Evolutionary conservation across 768 basidiomycete species (phyloP).

Genomic region (Russula sp.): DNA sequence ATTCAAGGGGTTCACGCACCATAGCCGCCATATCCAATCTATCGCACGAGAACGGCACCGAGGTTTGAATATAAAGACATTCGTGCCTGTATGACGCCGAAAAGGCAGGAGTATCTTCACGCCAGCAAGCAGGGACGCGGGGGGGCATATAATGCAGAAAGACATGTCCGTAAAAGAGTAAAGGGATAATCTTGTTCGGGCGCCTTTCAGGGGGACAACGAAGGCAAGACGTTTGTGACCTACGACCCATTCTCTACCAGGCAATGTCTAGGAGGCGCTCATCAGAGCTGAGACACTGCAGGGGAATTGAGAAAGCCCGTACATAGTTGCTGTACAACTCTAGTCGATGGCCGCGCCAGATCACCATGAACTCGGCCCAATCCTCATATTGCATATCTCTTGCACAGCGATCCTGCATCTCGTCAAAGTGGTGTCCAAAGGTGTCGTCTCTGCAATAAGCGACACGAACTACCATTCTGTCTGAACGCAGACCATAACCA

Average conservation of each 20-base stretch:
- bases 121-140: conserved; percentile 45
- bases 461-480: conserved; percentile 85
- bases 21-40: conserved; percentile 90
- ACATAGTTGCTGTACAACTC: conserved; percentile 89
- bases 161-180: conserved; percentile 87
- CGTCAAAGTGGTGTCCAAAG: conserved; percentile 57
- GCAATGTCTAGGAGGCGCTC: conserved; percentile 46
- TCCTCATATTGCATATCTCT: conserved; percentile 59
- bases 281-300: background rate
- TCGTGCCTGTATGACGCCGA: conserved; percentile 60
- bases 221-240: conserved; percentile 79
- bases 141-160: conserved; percentile 70
- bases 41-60: conserved; percentile 73
- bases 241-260: conserved; percentile 62
- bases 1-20: conserved; percentile 43
- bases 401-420: conserved; percentile 61
- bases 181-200: conserved; percentile 68
- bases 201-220: conserved; percentile 65
- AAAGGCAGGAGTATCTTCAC: conserved; percentile 50
- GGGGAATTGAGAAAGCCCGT: conserved; percentile 33
- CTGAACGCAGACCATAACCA: conserved; percentile 42
- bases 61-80: conserved; percentile 83
- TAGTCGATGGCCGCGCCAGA: conserved; percentile 72
- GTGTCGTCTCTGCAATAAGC: conserved; percentile 58
- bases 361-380: conserved; percentile 82